Base-by-base conservation (phyloP, 805 yeast genomes). In the Saturnispora zaruensis region DNA sequence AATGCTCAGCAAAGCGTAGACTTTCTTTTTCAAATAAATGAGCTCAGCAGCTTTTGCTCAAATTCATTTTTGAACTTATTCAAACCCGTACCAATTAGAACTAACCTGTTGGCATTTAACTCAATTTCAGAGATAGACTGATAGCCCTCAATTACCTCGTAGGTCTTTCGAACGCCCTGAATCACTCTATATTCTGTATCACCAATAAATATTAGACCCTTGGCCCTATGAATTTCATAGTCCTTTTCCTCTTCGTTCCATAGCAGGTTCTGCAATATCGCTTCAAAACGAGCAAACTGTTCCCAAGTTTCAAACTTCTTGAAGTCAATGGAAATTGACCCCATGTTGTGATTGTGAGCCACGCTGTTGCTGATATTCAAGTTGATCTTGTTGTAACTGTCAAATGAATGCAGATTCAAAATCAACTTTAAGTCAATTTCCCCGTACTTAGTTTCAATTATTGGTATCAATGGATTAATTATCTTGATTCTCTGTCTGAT, bases 81-180 rank as follows among this genome's bases (percentile, higher is more conserved):
- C 6, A 30, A 11, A 16, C 52, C 53, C 44, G 63, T 65, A 2
- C 70, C 70, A 20, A 66, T 66, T n/a, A 66, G 38, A 16, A 66
- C 69, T 18, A 66, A 48, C 49, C 65, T 50, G 21, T 58, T 48
- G 8, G 40, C 44, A 7, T 45, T 30, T 24, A 64, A 30, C 14
- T 49, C 47, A 21, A 60, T 24, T 1, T 56, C 57, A 6, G 46
- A 46, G 1, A 51, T 24, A 11, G 53, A 47, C 13, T 55, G 56
- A 3, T n/a, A 23, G 1, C 65, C 67, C 4, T 77, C 80, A 4
- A 82, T 73, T 3, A 87, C 71, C 54, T 93, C 99, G 65, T 88
- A 93, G 0, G 96, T 88, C 49, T 89, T 93, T 52, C 98, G 73
- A 0, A 93, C 99, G 11, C 95, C 98, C 64, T 93, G 99, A 9